Conservation (phyloP, 176 grass and related monocot species). For the Poa annua region DNA sequence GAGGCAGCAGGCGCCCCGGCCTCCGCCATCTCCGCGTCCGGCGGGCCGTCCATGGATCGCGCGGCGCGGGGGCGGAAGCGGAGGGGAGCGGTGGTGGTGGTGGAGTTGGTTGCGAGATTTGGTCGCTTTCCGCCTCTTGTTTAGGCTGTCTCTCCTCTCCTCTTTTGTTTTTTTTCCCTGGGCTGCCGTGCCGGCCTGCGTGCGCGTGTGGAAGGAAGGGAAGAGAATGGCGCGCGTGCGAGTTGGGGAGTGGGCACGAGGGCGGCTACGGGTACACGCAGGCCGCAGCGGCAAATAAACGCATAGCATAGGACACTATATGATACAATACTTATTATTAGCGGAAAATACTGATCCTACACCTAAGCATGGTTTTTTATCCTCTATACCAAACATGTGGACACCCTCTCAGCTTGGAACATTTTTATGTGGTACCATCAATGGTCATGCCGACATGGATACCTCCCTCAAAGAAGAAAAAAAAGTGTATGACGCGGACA, state of each 20-base stretch:
- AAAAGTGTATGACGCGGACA: too few species aligned
- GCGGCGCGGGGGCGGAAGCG: neutral
- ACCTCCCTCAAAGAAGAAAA: too few species aligned
- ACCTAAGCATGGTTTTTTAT: too few species aligned
- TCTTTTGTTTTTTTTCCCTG: neutral
- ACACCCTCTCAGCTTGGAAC: too few species aligned
- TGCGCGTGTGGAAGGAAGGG: neutral
- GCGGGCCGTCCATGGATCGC: conserved; percentile 62
- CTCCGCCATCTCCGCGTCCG: conserved; percentile 83
- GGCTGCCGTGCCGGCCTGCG: conserved; percentile 2
- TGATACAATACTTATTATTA: too few species aligned
- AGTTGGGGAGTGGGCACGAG: neutral
- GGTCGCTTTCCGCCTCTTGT: conserved; percentile 48
- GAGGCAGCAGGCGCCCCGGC: conserved; percentile 30
- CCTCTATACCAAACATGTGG: too few species aligned
- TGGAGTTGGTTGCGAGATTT: conserved; percentile 56
- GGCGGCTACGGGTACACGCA: neutral
- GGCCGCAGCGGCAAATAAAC: neutral
- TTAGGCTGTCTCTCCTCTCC: neutral
- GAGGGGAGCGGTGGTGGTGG: neutral
- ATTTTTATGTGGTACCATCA: too few species aligned
- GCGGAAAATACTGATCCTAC: too few species aligned
- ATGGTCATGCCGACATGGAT: too few species aligned
- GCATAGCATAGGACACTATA: too few species aligned
- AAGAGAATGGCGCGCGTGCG: conserved; percentile 2